Conservation (phyloP, 805 yeast genomes). For the Ogataea paraovalis region DNA sequence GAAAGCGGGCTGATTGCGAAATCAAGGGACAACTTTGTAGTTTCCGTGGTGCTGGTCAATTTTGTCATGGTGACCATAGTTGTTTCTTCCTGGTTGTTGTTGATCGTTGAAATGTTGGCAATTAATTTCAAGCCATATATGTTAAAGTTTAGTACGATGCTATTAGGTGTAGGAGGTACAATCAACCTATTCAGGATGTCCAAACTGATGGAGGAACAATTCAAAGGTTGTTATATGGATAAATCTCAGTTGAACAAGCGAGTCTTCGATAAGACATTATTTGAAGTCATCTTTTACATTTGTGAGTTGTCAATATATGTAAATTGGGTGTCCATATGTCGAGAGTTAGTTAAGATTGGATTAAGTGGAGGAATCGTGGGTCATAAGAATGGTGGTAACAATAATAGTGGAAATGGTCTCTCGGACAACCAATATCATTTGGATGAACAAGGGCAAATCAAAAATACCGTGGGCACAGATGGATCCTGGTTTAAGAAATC, state of each 20-base stretch:
- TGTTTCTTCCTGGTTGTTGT: slow-evolving; percentile 68
- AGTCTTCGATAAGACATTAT: slow-evolving; percentile 36
- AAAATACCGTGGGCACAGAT: not conserved
- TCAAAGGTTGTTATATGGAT: slow-evolving; percentile 50
- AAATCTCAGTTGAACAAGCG: slow-evolving; percentile 35
- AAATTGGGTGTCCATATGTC: slow-evolving; percentile 39
- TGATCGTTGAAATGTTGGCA: slow-evolving; percentile 50
- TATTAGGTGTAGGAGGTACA: slow-evolving; percentile 52
- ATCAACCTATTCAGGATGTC: slow-evolving; percentile 46
- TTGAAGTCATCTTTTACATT: slow-evolving; percentile 38
- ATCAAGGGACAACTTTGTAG: slow-evolving; percentile 33
- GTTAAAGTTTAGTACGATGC: slow-evolving; percentile 54
- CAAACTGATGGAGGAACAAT: slow-evolving; percentile 45
- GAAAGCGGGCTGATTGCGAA: not conserved
- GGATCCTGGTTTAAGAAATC: not conserved
- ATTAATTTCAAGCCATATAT: slow-evolving; percentile 55
- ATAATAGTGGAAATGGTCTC: not conserved
- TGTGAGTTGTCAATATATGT: slow-evolving; percentile 42
- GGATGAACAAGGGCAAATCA: not conserved
- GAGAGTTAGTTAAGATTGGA: slow-evolving; percentile 6
- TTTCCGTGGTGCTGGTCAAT: slow-evolving; percentile 40
- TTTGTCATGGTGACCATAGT: slow-evolving; percentile 54
- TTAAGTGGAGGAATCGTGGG: not conserved
- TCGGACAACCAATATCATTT: not conserved
- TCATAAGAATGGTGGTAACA: not conserved